Evolutionary conservation across 2,329 filamentous ascomycete species (phyloP), one percentile per base, ranked within the genome.

Genomic region (Claviceps fusiformis): DNA sequence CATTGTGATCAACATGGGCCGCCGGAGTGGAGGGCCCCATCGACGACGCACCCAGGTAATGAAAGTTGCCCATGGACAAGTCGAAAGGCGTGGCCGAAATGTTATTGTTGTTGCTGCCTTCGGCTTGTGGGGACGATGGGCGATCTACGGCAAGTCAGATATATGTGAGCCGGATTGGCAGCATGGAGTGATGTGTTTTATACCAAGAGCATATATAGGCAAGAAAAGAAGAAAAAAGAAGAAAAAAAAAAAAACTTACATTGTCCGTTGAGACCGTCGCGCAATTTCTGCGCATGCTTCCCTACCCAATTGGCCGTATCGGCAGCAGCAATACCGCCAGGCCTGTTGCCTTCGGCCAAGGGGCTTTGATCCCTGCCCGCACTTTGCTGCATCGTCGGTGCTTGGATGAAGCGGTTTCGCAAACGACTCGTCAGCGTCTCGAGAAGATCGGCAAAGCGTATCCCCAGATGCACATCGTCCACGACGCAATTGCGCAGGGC

Each of bases 391-490:
- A 73, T 70, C 5, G 75, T 74, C 6, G 81, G 79, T 59, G 71
- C 85, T 70, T 76, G 87, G 66, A 82, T 89, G 62, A 93, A 89
- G 7, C 86, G 80, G 61, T 84, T 83, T 54, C 87, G 80, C 59
- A 92, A 76, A 29, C 87, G 79, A 57, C 84, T 83, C 0, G 86
- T 90, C 45, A 93, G 72, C 1, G 85, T 87, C 63, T 90, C 84
- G n/a, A 92, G 79, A 50, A 92, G 78, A 63, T 91, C 87, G 19
- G 88, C 87, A 62, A 93, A 93, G 8, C 87, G 81, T 57, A 87
- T 89, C n/a, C 86, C 87, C 5, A 93, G 77, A 66, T 93, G 88
- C 8, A 92, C 87, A 61, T 93, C 88, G 63, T 93, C 88, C 4
- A 92, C 87, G 7, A 91, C 86, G 59, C 86, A 90, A 61, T 82